Base-by-base conservation (phyloP, 192 early-diverging fungal species). In the Gryganskiella cystojenkinii region DNA sequence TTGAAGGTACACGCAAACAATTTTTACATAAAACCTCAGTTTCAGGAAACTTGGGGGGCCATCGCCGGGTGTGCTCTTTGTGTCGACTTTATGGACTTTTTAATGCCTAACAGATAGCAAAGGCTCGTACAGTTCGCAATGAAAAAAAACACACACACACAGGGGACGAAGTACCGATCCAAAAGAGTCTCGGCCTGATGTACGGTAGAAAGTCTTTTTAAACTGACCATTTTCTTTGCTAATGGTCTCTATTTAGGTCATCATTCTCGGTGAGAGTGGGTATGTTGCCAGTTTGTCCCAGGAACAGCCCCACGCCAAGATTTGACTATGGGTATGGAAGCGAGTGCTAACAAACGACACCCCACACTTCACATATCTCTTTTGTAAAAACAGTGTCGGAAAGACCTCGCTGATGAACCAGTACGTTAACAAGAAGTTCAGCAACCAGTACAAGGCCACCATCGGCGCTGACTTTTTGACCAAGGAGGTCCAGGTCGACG, bases 381-480 rank as follows among this genome's bases (percentile, higher is more conserved):
- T 31, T 70, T 35, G 14, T 30, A 8, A 28, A 15, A n/a, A 24
- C 71, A 92, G 93, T 72, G 96, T 98, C 37, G 95, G 96, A 53
- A 99, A 98, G 79, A 98, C 98, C 30, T 98, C 96, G 33, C 85
- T 99, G 76, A 99, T 99, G 97, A 98, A 99, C 88, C 98, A 98
- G 83, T 99, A 96, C 88, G 95, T 99, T 25, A 96, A 96, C 82
- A 93, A 94, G 56, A 95, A 93, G 79, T 99, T 99, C 85, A 93
- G 87, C 80, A 94, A 89, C 73, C 95, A 97, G 83, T 99, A 99
- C 87, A 98, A 98, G 81, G 98, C 98, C 22, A 99, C 98, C 40
- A 98, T 99, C 65, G 98, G 98, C 28, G 96, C 98, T 19, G 98
- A 99, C 83, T 99, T 99, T 70, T 88, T 99, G 83, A 98, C 96